Conservation (phyloP, 1,139 yeast species). For the Lodderomyces elongisporus region DNA sequence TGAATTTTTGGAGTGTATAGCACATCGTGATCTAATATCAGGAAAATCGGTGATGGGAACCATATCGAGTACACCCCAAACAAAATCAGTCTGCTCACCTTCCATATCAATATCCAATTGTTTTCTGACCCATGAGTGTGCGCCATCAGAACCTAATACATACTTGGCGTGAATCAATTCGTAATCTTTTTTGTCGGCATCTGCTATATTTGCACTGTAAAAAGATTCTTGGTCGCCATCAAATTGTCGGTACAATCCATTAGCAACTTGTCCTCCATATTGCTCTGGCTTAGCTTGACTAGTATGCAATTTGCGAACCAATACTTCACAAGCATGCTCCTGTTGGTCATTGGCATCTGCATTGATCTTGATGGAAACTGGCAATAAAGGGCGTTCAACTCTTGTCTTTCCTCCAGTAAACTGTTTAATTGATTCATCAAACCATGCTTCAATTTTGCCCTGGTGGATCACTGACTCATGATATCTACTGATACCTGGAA, state of each 20-base stretch:
- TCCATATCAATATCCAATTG: constrained; percentile 21
- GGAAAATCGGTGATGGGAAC: constrained; percentile 33
- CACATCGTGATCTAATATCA: constrained; percentile 29
- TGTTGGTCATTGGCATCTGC: constrained; percentile 13
- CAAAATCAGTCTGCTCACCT: constrained; percentile 31
- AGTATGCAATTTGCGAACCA: constrained; percentile 13
- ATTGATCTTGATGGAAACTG: constrained; percentile 17
- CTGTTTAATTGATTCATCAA: constrained; percentile 21
- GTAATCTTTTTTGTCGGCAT: constrained; percentile 6
- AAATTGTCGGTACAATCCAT: constrained; percentile 27
- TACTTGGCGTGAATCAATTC: constrained; percentile 26
- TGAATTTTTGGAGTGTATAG: constrained; percentile 26
- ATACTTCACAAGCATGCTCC: constrained; percentile 25
- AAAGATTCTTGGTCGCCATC: constrained; percentile 23
- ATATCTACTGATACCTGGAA: constrained; percentile 26
- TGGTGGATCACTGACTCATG: constrained; percentile 29
- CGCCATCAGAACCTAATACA: constrained; percentile 34
- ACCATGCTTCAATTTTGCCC: constrained; percentile 27
- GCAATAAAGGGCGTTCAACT: constrained; percentile 25
- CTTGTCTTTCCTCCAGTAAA: constrained; percentile 18
- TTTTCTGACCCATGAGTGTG: constrained; percentile 32
- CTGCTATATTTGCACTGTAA: constrained; percentile 5
- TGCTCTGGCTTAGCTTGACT: constrained; percentile 19
- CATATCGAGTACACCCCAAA: constrained; percentile 35
- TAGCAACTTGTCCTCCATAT: constrained; percentile 17